These are phyloP conservation scores for Phytophthora hybrid DNA, from an alignment of 352 stramenopile genomes.

Conservation along the genomic window DNA sequence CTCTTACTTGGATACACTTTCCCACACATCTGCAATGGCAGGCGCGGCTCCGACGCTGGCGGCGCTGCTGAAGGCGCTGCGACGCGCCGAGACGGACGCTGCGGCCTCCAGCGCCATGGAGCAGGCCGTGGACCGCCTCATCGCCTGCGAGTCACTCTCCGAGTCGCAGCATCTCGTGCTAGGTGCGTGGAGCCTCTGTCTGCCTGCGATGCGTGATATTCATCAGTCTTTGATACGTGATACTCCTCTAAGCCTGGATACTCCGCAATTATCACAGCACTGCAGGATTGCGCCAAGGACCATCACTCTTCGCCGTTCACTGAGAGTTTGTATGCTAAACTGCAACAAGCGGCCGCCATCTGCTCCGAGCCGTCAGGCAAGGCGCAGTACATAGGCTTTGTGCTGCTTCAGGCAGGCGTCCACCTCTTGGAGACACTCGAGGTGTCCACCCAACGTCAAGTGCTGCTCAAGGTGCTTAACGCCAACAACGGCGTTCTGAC, in stretches of 20 bases:
- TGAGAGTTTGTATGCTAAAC: conserved; percentile 24
- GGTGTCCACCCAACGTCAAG: conserved; percentile 6
- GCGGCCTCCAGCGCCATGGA: conserved; percentile 21
- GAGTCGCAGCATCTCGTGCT: conserved; percentile 44
- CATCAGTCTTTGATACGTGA: too few species aligned
- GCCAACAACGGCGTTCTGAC: conserved; percentile 49
- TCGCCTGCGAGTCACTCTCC: conserved; percentile 29
- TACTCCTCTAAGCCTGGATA: conserved; percentile 4
- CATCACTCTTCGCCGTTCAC: conserved; percentile 7
- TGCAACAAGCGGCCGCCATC: conserved; percentile 55
- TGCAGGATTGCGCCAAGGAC: conserved; percentile 24
- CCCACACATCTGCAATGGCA: conserved; percentile 5
- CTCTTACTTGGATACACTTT: conserved; percentile 7
- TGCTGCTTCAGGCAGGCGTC: conserved; percentile 46
- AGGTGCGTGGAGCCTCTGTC: conserved; percentile 22
- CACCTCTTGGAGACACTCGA: conserved; percentile 15
- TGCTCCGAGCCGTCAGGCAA: conserved; percentile 58
- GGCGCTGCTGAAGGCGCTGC: conserved; percentile 36
- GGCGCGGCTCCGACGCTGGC: conserved; percentile 7
- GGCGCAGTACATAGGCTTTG: conserved; percentile 57
- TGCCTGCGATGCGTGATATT: too few species aligned
- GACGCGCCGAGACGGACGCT: conserved; percentile 24
- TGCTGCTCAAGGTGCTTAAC: conserved; percentile 49
- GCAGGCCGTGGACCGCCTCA: conserved; percentile 32
- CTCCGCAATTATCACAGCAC: conserved; percentile 13